Percentiles rank a stretch among this genome's conserved stretches.
Conservation (phyloP, 768 basidiomycete genomes). For the Macrolepiota dolichaula region DNA sequence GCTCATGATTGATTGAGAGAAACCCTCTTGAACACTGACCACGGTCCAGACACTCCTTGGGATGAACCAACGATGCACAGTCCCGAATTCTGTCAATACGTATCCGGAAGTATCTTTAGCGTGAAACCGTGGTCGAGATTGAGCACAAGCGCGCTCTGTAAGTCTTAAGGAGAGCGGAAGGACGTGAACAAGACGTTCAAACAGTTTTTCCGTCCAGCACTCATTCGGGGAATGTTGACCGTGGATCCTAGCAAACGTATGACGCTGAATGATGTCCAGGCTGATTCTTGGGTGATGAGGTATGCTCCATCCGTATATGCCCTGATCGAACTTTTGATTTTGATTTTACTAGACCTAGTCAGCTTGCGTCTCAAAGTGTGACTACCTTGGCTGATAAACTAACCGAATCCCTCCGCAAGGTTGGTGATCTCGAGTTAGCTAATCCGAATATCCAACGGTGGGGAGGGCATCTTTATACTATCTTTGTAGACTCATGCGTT, state of each 20-base stretch:
- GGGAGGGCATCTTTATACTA: conserved; percentile 8
- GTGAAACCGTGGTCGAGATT: conserved; percentile 82
- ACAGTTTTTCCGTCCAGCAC: conserved; percentile 46
- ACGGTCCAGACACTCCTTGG: conserved; percentile 84
- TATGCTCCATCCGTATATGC: conserved; percentile 27
- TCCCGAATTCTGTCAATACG: conserved; percentile 76
- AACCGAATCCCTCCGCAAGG: conserved; percentile 59
- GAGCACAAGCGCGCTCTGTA: conserved; percentile 55
- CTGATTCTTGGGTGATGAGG: conserved; percentile 78
- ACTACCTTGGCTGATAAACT: conserved; percentile 65
- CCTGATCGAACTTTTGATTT: background rate
- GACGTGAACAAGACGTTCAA: background rate
- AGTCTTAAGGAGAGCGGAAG: conserved; percentile 22
- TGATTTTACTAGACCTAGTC: conserved; percentile 57
- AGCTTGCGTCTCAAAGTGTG: conserved; percentile 52
- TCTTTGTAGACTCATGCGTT: background rate
- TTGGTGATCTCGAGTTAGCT: conserved; percentile 75
- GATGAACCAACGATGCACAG: conserved; percentile 84
- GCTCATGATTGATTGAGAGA: conserved; percentile 22
- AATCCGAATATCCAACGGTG: conserved; percentile 45
- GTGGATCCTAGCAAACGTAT: conserved; percentile 67
- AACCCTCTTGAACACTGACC: background rate
- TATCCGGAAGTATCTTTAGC: conserved; percentile 67
- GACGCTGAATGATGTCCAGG: conserved; percentile 45
- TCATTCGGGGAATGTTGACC: conserved; percentile 73